phyloP scores from a whole-genome alignment of 257 asterid species.

The Solanum bulbocastanum region DNA sequence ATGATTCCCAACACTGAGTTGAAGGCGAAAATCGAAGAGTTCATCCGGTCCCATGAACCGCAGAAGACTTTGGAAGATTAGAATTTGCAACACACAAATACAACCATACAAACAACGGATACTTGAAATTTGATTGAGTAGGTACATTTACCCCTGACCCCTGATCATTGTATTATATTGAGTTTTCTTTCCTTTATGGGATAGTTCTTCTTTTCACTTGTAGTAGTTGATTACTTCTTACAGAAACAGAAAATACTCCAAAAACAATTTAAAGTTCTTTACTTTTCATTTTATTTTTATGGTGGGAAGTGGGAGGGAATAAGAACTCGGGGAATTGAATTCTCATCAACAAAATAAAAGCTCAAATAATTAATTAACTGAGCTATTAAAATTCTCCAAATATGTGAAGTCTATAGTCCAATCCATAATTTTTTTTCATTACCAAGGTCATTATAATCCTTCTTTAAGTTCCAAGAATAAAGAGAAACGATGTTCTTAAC shows the following conservation, averaged over 20 bases:
- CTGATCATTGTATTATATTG: slow-evolving; percentile 31
- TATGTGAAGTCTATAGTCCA: too few species aligned
- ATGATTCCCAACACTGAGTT: slow-evolving; percentile 69
- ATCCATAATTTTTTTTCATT: too few species aligned
- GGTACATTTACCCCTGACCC: slow-evolving; percentile 3
- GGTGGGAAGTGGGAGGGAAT: background rate
- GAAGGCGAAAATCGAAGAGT: slow-evolving; percentile 73
- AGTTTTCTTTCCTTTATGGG: background rate
- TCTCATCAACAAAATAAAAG: too few species aligned
- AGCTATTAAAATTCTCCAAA: too few species aligned
- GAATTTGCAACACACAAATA: slow-evolving; percentile 37
- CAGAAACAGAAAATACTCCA: background rate
- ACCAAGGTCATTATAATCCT: too few species aligned
- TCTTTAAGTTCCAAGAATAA: too few species aligned
- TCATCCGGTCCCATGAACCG: slow-evolving; percentile 37
- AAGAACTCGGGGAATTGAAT: too few species aligned
- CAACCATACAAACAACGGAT: slow-evolving; percentile 54
- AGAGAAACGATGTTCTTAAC: too few species aligned
- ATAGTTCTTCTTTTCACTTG: background rate
- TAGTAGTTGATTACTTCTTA: background rate
- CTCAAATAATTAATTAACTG: too few species aligned
- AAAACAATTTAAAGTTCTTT: background rate
- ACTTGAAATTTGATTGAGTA: slow-evolving; percentile 54
- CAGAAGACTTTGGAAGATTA: slow-evolving; percentile 30
- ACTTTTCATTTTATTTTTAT: background rate